These are phyloP conservation scores for Wickerhamomyces bisporus DNA, from an alignment of 805 yeast species.

Conservation along the genomic window DNA sequence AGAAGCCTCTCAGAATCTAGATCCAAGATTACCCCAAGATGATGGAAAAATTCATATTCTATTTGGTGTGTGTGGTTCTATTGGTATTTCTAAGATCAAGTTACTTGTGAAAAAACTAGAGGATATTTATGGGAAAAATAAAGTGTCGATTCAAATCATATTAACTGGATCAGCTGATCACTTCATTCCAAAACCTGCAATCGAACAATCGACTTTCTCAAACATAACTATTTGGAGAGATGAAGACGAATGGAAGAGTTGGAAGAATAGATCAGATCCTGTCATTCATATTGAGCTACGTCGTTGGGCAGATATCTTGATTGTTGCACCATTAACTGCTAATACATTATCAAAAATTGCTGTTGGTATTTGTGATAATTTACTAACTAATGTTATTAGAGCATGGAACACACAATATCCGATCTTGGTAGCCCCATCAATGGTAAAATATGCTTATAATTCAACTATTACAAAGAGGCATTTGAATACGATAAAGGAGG, in stretches of 20 bases:
- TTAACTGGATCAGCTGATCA: constrained; percentile 84
- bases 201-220: constrained; percentile 17
- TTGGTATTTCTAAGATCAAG: constrained; percentile 78
- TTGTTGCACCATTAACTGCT: constrained; percentile 93
- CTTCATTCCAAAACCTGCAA: constrained; percentile 53
- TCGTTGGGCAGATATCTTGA: constrained; percentile 92
- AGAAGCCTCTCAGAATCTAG: constrained; percentile 46
- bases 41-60: constrained; percentile 85
- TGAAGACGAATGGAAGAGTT: constrained; percentile 89
- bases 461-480: constrained; percentile 86
- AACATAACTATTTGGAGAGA: constrained; percentile 87
- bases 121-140: constrained; percentile 69
- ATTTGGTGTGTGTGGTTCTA: constrained; percentile 85
- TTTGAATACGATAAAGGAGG: constrained; percentile 68
- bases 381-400: constrained; percentile 82
- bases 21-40: constrained; percentile 66
- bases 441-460: constrained; percentile 90
- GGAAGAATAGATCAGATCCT: constrained; percentile 81
- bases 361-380: constrained; percentile 86
- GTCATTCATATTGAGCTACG: constrained; percentile 91
- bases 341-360: constrained; percentile 88
- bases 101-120: constrained; percentile 74
- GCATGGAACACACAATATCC: constrained; percentile 96
- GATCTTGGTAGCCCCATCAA: constrained; percentile 87
- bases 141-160: constrained; percentile 78